Evolutionary conservation across 352 stramenopile species (phyloP), one percentile per base, ranked within the genome.

Genomic region (Thraustochytrium striatum): DNA sequence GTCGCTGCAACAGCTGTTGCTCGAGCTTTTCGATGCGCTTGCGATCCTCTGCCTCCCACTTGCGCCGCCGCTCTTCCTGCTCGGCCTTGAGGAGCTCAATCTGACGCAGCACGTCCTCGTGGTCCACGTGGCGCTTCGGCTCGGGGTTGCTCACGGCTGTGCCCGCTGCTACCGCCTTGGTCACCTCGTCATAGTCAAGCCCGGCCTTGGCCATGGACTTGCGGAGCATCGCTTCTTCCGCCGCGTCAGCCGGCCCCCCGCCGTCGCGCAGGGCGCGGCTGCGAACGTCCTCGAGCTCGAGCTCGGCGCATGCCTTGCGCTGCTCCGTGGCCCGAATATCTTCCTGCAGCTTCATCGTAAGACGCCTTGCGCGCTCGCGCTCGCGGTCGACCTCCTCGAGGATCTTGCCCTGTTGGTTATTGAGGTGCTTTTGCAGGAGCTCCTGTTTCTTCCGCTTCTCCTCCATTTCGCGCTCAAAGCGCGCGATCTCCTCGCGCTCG

Each of bases 401-500:
- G 58, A 81, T 83, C 38, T 41, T 30, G 30, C 52, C 30, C 50
- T 75, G 32, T 3, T 75, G 41, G 19, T 58, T 43, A 11, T 83
- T 47, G 35, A 83, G 59, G 28, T 81, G 25, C 41, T 81, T 16
- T 21, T 81, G 75, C 47, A 70, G 32, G 16, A 52, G 19, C 38
- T 73, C 38, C 25, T 81, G 69, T 30, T 83, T 35, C 52, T 43
- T 8, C 8, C 72, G 44, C 57, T 36, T 25, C 30, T 81, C 89
- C 41, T 93, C 89, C 36, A 97, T 91, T 69, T 92, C 86, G 21
- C 83, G 72, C 88, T 85, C 79, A 9, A 75, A 38, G 16, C 57
- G 9, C 30, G 62, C 61, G n/a, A 50, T 25, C 41, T 83, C 89
- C 36, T 92, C 89, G 36, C 97, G 90, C 70, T 92, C 85, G 32